Evolutionary conservation across 257 asterid species (phyloP).

Genomic region (Oldenlandia corymbosa): DNA sequence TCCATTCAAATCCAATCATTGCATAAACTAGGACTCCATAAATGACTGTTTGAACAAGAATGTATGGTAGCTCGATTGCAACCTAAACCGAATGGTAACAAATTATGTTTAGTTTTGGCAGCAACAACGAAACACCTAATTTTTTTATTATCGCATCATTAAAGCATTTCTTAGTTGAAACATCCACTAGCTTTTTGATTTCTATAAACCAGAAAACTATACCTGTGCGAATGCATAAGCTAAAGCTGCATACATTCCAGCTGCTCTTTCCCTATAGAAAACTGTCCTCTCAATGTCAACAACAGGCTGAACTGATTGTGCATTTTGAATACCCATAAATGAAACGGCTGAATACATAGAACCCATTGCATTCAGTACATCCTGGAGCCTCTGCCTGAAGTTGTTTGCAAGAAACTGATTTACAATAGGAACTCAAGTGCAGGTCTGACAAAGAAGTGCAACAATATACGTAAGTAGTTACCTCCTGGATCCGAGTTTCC

Average conservation of each 20-base stretch:
- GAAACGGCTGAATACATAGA: conserved; percentile 74
- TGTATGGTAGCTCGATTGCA: conserved; percentile 64
- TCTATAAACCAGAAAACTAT: neutral
- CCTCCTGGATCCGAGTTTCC: conserved; percentile 69
- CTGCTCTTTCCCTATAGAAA: conserved; percentile 83
- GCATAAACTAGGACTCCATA: conserved; percentile 66
- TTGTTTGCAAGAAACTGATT: neutral
- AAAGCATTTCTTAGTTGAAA: too few species aligned
- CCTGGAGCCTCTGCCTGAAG: conserved; percentile 52
- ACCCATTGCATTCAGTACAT: conserved; percentile 76
- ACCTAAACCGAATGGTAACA: conserved; percentile 21
- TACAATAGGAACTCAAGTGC: too few species aligned
- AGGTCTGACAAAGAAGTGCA: too few species aligned
- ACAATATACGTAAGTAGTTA: too few species aligned
- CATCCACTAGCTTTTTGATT: neutral
- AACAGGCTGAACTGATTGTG: conserved; percentile 72
- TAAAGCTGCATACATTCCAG: conserved; percentile 87
- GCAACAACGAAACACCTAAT: too few species aligned
- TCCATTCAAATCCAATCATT: conserved; percentile 85
- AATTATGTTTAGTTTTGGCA: too few species aligned
- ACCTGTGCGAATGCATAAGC: conserved; percentile 86
- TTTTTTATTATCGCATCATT: too few species aligned
- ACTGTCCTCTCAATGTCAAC: conserved; percentile 75
- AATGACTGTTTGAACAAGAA: conserved; percentile 47
- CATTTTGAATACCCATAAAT: conserved; percentile 66